Evolutionary conservation across 371 early-diverging fungal genomes (phyloP), one percentile per base, ranked within the genome.

Genomic region (Mortierella sp.): DNA sequence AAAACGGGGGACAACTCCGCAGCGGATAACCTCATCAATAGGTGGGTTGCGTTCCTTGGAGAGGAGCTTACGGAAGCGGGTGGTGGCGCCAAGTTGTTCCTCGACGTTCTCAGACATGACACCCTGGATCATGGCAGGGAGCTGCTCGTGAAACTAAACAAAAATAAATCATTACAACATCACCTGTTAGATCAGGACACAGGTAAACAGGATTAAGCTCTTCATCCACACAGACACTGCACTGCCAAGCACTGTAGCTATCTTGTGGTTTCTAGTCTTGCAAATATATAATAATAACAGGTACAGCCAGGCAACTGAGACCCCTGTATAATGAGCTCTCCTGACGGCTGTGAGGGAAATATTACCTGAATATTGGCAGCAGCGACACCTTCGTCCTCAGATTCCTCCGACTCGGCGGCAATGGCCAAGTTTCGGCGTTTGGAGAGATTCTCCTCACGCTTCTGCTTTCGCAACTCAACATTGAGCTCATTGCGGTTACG

Each of bases 11-110:
- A 99, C 95, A 61, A 98, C 98, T 40, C 97, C 97, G 76, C 94
- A 93, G 62, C 86, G 89, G 78, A 99, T 98, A 52, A 99, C 98
- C 83, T 96, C 96, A 70, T 96, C 95, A 83, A 99, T 99, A 43
- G 99, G 99, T 47, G 99, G 99, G 85, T 96, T 95, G 67, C 91
- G 93, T 86, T 99, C 99, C 84, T 98, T 98, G 51, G 98, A 98
- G 43, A 99, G 93, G 18, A 98, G 88, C 85, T 97, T 97, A 84
- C 99, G 91, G 89, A 99, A 99, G 67, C 93, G 92, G 18, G 96
- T 94, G 30, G 96, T 96, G 39, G 99, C 96, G 35, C 90, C 84
- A 65, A 95, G 88, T 84, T 97, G 97, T 40, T 87, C 92, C 52
- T 97, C 96, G 5, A 93, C 86, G 70, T 93, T 90, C 37, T 87